Base-by-base conservation (phyloP, 2,329 filamentous ascomycete genomes). In the Beauveria asiatica region DNA sequence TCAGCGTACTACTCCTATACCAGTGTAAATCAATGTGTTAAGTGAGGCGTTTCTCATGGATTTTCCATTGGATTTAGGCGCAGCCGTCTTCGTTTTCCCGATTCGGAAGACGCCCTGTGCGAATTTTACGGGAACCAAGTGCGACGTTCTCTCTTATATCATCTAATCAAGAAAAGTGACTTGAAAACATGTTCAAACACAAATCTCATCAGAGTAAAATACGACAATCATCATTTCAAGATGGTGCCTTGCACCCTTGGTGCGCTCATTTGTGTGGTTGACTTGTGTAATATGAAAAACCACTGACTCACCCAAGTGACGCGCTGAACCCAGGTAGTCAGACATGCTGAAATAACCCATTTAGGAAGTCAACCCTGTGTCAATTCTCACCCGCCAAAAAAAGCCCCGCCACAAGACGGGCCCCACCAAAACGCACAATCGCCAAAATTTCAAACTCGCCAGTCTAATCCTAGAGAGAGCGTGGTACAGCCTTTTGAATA, bases 401-500 rank as follows among this genome's bases (percentile, higher is more conserved):
- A 25, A 51, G 51, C 59, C 61, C 50, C 51, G 61, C 61, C 56
- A 60, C 60, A 53, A 16, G 27, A 45, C 8, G 59, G 69, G 72
- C 73, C 74, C 74, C 74, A 75, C 74, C 73, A 74, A 74, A 75
- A 74, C 74, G 74, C 74, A 76, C 74, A 76, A 76, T 72, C 73
- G 70, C 72, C 74, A 74, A 75, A 75, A 75, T 68, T 75, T 75
- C 71, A 68, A 72, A 66, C 61, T 61, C 65, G 30, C 64, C 69
- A 69, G 58, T 64, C 65, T 60, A 61, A 66, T 61, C 45, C 56
- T 3, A 33, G 42, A 54, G 30, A 42, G 8, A 60, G 41, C 45
- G 42, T 50, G 46, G 44, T 49, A 21, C 42, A 21, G 52, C 46
- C 48, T 53, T 33, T 33, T 50, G 50, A 42, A 60, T 48, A 54